Base-by-base conservation (phyloP, 352 stramenopile species). In the Aphanomyces invadans region DNA sequence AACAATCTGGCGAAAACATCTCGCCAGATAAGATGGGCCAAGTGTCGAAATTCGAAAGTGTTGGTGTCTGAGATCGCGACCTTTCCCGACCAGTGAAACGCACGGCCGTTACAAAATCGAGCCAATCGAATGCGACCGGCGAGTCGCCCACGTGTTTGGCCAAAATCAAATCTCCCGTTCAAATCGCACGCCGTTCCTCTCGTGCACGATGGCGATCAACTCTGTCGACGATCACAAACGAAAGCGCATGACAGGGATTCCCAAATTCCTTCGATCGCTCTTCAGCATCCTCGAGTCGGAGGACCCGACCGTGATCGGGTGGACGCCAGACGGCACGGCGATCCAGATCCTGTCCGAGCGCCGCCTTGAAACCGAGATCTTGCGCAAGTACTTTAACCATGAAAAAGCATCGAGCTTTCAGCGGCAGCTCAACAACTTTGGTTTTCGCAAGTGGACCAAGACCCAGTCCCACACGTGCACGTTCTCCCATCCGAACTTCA, bases 381-480 rank as follows among this genome's bases (percentile, higher is more conserved):
- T 97, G 17, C 88, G 89, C 26, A 87, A 89, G 62, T 97, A 97
- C 74, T 97, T 97, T 68, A 97, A 96, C 65, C 89, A 97, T 70
- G 76, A 81, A 52, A 96, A 90, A 67, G 96, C 96, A 69, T 88
- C 90, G 52, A 96, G 87, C 55, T 92, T 97, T 60, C 86, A 95
- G 64, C 79, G 90, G 33, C 89, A 97, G 71, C 76, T 97, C 48
- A 96, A 95, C 73, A 96, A 97, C 71, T 97, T 97, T 78, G 81
- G 76, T 31, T 97, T 97, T 71, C 74, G 74, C 68, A 91, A 91
- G 63, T 88, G 80, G 80, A 88, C 78, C 42, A 90, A 90, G 62
- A 88, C 82, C 7, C 79, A 89, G 55, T 87, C 82, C 17, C 87
- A 81, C 52, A 81, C 90, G 17, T 92, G 81, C 72, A 92, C 83